A percentile compares a stretch with the other conserved stretches of the same genome.
phyloP scores from a whole-genome alignment of 257 asterid genomes.

The Verbascum thapsus region DNA sequence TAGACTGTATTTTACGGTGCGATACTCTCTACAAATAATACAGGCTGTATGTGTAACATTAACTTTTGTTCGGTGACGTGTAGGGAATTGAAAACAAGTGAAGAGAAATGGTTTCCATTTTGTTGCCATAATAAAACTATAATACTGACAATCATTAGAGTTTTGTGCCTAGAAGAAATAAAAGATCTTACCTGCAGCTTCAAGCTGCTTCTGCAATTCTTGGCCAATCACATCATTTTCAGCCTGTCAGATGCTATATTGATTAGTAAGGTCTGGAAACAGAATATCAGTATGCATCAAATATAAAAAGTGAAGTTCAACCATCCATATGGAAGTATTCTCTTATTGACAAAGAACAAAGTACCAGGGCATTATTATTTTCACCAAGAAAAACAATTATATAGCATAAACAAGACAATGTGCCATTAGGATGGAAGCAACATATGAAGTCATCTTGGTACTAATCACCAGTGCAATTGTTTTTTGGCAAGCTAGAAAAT shows the following conservation, averaged over 20 bases:
- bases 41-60: neutral
- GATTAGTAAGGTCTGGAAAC: constrained; percentile 20
- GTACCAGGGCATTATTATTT: constrained; percentile 18
- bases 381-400: neutral
- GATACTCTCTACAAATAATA: neutral
- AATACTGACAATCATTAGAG: neutral
- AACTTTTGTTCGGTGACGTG: neutral
- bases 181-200: constrained; percentile 74
- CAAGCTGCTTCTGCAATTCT: constrained; percentile 88
- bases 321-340: neutral
- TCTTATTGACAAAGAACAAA: constrained; percentile 4
- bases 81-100: neutral
- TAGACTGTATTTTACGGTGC: neutral
- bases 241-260: constrained; percentile 45
- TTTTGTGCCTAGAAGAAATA: neutral
- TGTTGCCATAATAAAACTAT: neutral
- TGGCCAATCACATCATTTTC: constrained; percentile 88
- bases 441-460: constrained; percentile 6
- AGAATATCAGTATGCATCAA: neutral
- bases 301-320: neutral
- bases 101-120: constrained; percentile 20
- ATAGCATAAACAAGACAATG: neutral
- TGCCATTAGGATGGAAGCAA: neutral
- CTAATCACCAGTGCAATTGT: neutral
- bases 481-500: constrained; percentile 4